Evolutionary conservation across 2,329 filamentous ascomycete species (phyloP).

Genomic region (Arthrobotrys entomopaga): DNA sequence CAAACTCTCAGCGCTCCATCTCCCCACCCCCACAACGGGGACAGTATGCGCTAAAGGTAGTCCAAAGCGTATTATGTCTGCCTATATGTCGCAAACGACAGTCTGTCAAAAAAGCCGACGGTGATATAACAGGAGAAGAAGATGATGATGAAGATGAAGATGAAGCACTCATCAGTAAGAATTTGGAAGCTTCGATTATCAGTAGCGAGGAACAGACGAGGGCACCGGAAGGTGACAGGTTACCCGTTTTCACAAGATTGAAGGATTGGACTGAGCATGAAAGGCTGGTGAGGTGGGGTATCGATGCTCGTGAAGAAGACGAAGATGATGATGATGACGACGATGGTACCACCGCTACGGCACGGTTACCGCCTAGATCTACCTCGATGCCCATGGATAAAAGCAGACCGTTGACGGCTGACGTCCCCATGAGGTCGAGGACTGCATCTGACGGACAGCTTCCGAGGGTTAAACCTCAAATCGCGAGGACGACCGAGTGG

Average conservation of each 20-base stretch:
- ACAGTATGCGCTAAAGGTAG: constrained; percentile 21
- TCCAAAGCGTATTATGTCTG: constrained; percentile 35
- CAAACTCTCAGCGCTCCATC: constrained; percentile 35
- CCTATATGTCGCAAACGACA: constrained; percentile 11
- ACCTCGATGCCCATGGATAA: neutral
- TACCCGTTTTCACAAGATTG: constrained; percentile 45
- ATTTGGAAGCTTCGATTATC: constrained; percentile 23
- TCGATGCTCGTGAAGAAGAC: constrained; percentile 1
- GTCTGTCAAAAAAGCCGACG: too few species aligned
- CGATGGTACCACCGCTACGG: too few species aligned
- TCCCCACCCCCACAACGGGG: constrained; percentile 25
- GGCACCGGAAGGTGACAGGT: constrained; percentile 45
- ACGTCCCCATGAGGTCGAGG: neutral
- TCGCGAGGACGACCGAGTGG: neutral
- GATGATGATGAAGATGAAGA: constrained; percentile 3
- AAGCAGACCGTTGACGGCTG: neutral
- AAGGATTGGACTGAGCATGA: constrained; percentile 49
- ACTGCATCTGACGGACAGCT: constrained; percentile 3
- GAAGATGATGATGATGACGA: neutral
- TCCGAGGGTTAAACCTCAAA: neutral
- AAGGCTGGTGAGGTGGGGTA: neutral
- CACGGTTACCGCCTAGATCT: constrained; percentile 11
- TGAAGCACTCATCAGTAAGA: neutral
- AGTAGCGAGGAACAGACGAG: constrained; percentile 48
- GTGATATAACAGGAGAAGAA: neutral